phyloP scores from a whole-genome alignment of 352 stramenopile species.

The Globisporangium iwayamae region DNA sequence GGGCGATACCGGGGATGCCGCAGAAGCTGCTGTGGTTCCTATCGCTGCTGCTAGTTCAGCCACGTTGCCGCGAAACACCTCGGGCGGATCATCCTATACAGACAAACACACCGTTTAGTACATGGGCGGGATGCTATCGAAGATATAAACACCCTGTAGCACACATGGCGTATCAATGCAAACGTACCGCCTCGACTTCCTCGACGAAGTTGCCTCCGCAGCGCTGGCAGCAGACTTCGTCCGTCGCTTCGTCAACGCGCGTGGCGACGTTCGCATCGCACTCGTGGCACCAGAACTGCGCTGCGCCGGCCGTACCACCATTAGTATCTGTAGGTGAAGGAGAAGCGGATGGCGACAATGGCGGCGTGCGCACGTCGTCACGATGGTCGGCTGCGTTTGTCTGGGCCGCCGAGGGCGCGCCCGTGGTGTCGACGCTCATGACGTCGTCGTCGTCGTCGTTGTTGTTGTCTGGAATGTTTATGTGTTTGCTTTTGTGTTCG shows the following conservation, averaged over 20 bases:
- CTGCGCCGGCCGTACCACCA: background rate
- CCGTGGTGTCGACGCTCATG: slow-evolving; percentile 6
- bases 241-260: slow-evolving; percentile 45
- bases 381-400: background rate
- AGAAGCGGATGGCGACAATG: slow-evolving; percentile 5
- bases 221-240: slow-evolving; percentile 66
- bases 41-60: slow-evolving; percentile 7
- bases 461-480: no score
- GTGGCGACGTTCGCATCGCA: slow-evolving; percentile 55
- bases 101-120: background rate
- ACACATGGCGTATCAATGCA: background rate
- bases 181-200: slow-evolving; percentile 65
- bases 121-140: no score
- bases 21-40: background rate
- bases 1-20: background rate
- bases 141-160: no score
- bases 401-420: background rate
- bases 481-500: no score
- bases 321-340: background rate
- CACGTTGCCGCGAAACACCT: slow-evolving; percentile 34
- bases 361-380: slow-evolving; percentile 15
- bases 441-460: background rate
- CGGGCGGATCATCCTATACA: slow-evolving; percentile 56
- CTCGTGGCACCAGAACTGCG: slow-evolving; percentile 84
- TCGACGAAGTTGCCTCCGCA: slow-evolving; percentile 86